These are phyloP conservation scores for Coniochaeta hoffmannii DNA, from an alignment of 2,329 filamentous ascomycete species.

Conservation along the genomic window DNA sequence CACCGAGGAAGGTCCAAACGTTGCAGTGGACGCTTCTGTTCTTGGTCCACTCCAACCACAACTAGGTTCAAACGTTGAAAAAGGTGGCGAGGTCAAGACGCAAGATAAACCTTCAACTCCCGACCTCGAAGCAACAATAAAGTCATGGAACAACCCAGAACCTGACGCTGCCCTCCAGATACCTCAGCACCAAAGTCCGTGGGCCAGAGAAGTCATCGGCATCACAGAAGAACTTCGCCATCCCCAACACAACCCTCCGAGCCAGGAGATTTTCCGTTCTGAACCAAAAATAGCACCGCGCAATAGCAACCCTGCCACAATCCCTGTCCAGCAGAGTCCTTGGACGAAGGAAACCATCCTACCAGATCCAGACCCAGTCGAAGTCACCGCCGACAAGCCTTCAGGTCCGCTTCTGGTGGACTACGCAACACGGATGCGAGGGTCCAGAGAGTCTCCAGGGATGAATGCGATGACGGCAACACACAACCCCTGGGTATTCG, in stretches of 20 bases:
- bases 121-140: background rate
- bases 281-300: background rate
- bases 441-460: too few relatives aligned
- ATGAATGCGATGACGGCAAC: background rate
- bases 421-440: background rate
- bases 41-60: background rate
- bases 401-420: background rate
- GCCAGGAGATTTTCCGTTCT: background rate
- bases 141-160: background rate
- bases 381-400: background rate
- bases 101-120: background rate
- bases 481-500: background rate
- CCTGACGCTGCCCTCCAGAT: background rate
- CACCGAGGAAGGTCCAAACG: background rate
- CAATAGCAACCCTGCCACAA: background rate
- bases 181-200: background rate
- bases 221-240: background rate
- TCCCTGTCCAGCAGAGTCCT: slow-evolving; percentile 21
- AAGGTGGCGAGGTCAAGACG: background rate
- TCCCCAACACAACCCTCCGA: background rate
- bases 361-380: background rate
- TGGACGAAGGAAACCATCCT: slow-evolving; percentile 14
- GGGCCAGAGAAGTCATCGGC: background rate
- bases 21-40: too few relatives aligned
- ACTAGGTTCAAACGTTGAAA: background rate